Conservation (phyloP, 2,329 filamentous ascomycete genomes). For the Zalaria sp. region DNA sequence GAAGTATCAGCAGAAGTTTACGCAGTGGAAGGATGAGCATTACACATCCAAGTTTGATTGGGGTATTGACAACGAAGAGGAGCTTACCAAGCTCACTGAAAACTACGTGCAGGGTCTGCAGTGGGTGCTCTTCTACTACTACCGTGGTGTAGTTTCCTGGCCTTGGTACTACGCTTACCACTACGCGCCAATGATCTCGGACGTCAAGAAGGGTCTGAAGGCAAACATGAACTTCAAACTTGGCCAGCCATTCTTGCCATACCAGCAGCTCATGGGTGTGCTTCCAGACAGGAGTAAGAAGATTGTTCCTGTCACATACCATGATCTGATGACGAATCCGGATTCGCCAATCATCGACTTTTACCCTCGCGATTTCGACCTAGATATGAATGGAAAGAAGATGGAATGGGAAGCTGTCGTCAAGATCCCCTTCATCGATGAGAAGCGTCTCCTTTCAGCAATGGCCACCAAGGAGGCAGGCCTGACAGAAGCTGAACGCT, state of each 20-base stretch:
- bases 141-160: conserved; percentile 93
- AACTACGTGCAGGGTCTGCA: conserved; percentile 97
- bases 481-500: conserved; percentile 64
- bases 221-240: conserved; percentile 86
- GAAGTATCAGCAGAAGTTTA: conserved; percentile 82
- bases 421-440: conserved; percentile 97
- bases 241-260: conserved; percentile 88
- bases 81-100: conserved; percentile 70
- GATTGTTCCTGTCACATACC: conserved; percentile 79
- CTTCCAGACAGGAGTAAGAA: conserved; percentile 93
- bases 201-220: conserved; percentile 75
- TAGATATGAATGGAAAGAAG: conserved; percentile 99
- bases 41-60: conserved; percentile 87
- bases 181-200: conserved; percentile 94
- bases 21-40: conserved; percentile 87
- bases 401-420: conserved; percentile 99
- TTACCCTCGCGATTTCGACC: conserved; percentile 88
- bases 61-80: conserved; percentile 65
- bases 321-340: conserved; percentile 81
- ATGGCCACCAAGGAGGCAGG: conserved; percentile 74
- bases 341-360: conserved; percentile 94
- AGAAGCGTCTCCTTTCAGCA: conserved; percentile 66
- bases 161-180: conserved; percentile 97
- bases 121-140: conserved; percentile 98
- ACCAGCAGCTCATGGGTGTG: conserved; percentile 96